Conservation (phyloP, 176 grass and related monocot species). For the Lolium rigidum region DNA sequence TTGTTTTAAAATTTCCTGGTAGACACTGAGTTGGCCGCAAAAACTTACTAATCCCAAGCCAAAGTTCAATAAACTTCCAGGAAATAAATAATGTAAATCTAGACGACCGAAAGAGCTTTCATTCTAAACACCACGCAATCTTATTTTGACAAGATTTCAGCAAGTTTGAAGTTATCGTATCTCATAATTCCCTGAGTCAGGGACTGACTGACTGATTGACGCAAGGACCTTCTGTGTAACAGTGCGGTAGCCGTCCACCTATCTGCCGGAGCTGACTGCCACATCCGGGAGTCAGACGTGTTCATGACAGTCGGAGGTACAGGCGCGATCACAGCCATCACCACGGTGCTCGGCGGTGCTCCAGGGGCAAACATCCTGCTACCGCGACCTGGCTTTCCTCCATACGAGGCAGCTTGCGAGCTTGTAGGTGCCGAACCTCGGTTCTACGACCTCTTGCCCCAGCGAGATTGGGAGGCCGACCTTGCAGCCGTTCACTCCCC, state of each 20-base stretch:
- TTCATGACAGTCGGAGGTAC: slow-evolving; percentile 70
- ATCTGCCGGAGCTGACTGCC: slow-evolving; percentile 44
- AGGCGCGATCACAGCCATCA: slow-evolving; percentile 61
- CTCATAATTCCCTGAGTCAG: too few relatives aligned
- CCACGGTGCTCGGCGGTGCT: slow-evolving; percentile 64
- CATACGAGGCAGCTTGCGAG: slow-evolving; percentile 72
- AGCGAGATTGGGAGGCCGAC: slow-evolving; percentile 60
- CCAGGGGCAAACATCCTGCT: slow-evolving; percentile 62
- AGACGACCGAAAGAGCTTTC: too few relatives aligned
- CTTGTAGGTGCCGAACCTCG: slow-evolving; percentile 65
- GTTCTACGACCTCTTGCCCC: slow-evolving; percentile 76
- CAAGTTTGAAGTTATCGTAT: too few relatives aligned
- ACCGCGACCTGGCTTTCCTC: slow-evolving; percentile 72
- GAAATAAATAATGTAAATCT: too few relatives aligned
- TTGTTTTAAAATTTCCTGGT: too few relatives aligned
- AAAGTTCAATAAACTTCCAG: too few relatives aligned
- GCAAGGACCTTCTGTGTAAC: background rate
- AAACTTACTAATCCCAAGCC: too few relatives aligned
- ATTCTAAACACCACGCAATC: too few relatives aligned
- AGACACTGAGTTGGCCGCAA: too few relatives aligned
- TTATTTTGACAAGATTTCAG: too few relatives aligned
- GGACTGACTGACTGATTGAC: background rate
- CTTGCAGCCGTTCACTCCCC: slow-evolving; percentile 42
- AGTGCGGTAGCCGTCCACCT: slow-evolving; percentile 68
- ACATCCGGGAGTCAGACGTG: slow-evolving; percentile 54